Evolutionary conservation across 352 stramenopile genomes (phyloP), one percentile per base, ranked within the genome.

Genomic region (Phytopythium boreale): DNA sequence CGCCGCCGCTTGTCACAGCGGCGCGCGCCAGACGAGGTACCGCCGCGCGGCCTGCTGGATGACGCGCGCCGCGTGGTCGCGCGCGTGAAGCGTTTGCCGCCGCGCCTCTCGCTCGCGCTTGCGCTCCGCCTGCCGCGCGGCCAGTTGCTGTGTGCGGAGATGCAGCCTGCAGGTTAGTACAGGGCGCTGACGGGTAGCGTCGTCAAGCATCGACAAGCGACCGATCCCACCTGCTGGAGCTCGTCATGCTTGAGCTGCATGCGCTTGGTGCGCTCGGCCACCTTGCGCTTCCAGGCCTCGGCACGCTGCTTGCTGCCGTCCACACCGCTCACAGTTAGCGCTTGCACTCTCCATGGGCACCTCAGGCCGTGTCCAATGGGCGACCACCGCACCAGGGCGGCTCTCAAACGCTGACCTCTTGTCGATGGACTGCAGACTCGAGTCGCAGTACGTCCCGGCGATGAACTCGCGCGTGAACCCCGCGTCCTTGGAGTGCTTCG

Each of bases 171-270:
- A 49, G 43, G 43, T 49, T 12, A 49, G 43, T 49, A n/a, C n/a
- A n/a, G n/a, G n/a, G n/a, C n/a, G n/a, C n/a, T n/a, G n/a, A n/a
- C n/a, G n/a, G n/a, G n/a, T n/a, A n/a, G n/a, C n/a, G n/a, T n/a
- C n/a, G n/a, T n/a, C n/a, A n/a, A n/a, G n/a, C n/a, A n/a, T n/a
- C n/a, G n/a, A n/a, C n/a, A n/a, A n/a, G n/a, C n/a, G n/a, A n/a
- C n/a, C n/a, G n/a, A n/a, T n/a, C 24, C 36, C 15, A 77, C 74
- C 24, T 80, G 68, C 66, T 90, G 81, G 46, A 90, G 68, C 65
- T 85, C 77, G 9, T 75, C 71, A 61, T 86, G 82, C 66, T 86
- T 87, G 61, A 82, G 74, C 39, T 81, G 77, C 81, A 90, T 90
- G 36, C 77, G 79, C 53, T 71, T 72, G 12, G 77, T 87, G 46